Base-by-base conservation (phyloP, 495 filamentous ascomycete species). In the Penicillium coprophilum region DNA sequence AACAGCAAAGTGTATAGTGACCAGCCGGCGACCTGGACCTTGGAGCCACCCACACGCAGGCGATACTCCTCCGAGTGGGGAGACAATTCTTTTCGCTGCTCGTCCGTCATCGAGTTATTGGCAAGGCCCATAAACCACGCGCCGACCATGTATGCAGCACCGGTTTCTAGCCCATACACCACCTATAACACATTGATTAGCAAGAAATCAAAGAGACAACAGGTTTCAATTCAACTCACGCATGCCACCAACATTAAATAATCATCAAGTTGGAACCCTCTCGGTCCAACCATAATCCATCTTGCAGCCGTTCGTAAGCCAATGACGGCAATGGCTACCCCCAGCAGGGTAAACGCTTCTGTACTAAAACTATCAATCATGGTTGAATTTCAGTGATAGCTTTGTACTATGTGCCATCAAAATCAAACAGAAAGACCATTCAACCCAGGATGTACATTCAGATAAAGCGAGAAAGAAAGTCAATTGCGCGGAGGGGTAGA, bases 241-340 rank as follows among this genome's bases (percentile, higher is more conserved):
- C 74, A 76, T 4, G 80, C 81, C 21, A 85, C 17, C 15, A 81
- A 57, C 82, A 85, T 85, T 10, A 87, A 58, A 65, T 83, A 85
- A 60, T 87, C 84, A 64, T 87, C 84, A 1, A 74, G 60, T 53
- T 80, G 74, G 50, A 81, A 78, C 15, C 76, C 74, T 45, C 62
- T 68, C 8, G 78, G 63, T 3, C 83, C 82, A n/a, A 79, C 78
- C 17, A 74, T 74, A 41, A 60, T 68, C 66, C 78, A 80, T 64
- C 84, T 68, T 8, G 79, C 78, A 11, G 66, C 69, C n/a, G 76
- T 65, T 4, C 83, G 77, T 8, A 82, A 60, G 4, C 55, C 67
- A 40, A 87, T 81, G 46, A 83, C 59, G 46, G 72, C 43, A 9
- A 84, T 65, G 17, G 76, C 81, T 12, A 83, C 31, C 0, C 61